Percentiles rank a stretch among this genome's conserved stretches.
These are phyloP conservation scores for Aureobasidium sp. DNA, from an alignment of 2,329 filamentous ascomycete species.

Conservation along the genomic window DNA sequence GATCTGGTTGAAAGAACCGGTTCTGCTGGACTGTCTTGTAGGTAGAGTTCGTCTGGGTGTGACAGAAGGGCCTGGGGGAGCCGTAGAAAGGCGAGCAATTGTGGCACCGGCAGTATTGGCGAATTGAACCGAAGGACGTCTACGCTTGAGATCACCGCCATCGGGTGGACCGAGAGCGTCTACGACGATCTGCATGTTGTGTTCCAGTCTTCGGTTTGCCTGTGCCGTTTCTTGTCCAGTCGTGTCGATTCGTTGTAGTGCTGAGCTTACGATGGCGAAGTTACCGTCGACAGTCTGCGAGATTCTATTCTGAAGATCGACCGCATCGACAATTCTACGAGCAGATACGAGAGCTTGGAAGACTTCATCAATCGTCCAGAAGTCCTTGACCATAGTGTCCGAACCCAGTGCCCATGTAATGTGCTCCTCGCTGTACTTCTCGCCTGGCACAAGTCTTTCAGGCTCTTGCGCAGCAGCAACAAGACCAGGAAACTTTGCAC, in stretches of 20 bases:
- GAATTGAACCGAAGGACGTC: too few species aligned
- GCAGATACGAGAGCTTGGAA: background rate
- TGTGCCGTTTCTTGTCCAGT: background rate
- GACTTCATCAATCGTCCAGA: background rate
- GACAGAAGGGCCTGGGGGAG: background rate
- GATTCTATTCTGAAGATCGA: background rate
- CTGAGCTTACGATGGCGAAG: background rate
- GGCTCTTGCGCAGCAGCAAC: background rate
- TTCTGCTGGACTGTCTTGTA: too few species aligned
- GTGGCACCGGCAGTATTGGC: too few species aligned
- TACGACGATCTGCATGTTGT: background rate
- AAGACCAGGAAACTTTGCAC: background rate
- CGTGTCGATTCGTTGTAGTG: background rate
- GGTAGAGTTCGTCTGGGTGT: background rate
- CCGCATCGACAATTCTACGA: background rate
- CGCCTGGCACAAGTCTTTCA: background rate
- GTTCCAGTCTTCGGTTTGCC: background rate
- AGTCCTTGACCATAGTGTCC: background rate
- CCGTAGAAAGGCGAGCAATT: background rate
- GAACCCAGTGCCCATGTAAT: background rate
- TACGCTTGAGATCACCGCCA: too few species aligned
- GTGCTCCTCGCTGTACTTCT: background rate
- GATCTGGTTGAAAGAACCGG: background rate
- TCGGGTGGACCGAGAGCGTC: background rate
- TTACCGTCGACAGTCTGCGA: background rate